phyloP scores from a whole-genome alignment of 2,329 filamentous ascomycete genomes.

The Chalara sp. region DNA sequence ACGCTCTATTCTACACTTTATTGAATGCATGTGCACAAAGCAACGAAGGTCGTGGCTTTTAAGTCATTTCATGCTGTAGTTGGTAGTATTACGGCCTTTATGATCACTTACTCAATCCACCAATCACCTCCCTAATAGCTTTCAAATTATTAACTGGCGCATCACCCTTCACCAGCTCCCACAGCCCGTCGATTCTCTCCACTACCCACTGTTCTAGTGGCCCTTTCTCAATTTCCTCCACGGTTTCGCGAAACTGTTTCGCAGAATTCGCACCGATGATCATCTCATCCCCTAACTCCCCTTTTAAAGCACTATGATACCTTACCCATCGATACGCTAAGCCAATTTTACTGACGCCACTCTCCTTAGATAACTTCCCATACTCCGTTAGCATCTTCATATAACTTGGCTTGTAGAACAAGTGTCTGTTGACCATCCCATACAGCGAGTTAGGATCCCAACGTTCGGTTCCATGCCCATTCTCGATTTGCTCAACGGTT shows the following conservation, averaged over 20 bases:
- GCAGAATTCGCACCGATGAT: conserved; percentile 32
- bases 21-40: too few species aligned
- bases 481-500: conserved; percentile 12
- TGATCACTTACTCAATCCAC: background rate
- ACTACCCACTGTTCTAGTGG: conserved; percentile 39
- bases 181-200: conserved; percentile 11
- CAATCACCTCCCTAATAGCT: conserved; percentile 4
- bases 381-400: conserved; percentile 7
- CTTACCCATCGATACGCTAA: conserved; percentile 52
- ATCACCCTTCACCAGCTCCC: conserved; percentile 6
- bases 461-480: conserved; percentile 36
- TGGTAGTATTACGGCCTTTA: too few species aligned
- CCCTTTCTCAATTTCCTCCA: conserved; percentile 36
- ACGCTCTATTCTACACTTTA: too few species aligned
- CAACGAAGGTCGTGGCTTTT: too few species aligned
- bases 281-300: conserved; percentile 29
- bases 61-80: too few species aligned
- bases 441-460: conserved; percentile 46
- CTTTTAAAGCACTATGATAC: conserved; percentile 43
- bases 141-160: conserved; percentile 11
- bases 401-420: conserved; percentile 28
- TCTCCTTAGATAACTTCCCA: conserved; percentile 48
- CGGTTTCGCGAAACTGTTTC: conserved; percentile 30
- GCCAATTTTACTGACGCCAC: conserved; percentile 48
- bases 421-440: conserved; percentile 4